Percentiles rank a stretch among this genome's conserved stretches.
phyloP scores from a whole-genome alignment of 2,329 filamentous ascomycete genomes.

The Hypoxylon sp. region DNA sequence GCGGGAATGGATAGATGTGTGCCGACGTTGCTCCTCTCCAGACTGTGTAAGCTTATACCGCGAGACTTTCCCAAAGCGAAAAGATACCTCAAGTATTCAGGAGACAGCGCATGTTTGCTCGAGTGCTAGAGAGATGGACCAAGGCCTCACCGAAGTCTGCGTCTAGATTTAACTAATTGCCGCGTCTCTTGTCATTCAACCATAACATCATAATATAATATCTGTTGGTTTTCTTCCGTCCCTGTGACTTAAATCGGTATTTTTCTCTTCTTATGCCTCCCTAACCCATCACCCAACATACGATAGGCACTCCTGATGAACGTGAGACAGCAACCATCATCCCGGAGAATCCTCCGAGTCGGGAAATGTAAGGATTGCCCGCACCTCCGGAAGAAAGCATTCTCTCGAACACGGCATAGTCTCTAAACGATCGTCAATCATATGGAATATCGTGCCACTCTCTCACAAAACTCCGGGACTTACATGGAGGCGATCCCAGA shows the following conservation, averaged over 20 bases:
- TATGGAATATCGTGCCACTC: background rate
- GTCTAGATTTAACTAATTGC: conserved; percentile 8
- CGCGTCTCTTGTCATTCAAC: background rate
- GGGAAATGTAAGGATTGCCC: background rate
- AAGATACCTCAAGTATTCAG: background rate
- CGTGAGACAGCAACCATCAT: conserved; percentile 7
- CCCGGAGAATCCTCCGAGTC: background rate
- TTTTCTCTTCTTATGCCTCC: conserved; percentile 4
- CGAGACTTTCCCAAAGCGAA: background rate
- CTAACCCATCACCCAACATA: background rate
- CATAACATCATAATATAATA: background rate
- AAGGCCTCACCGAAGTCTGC: background rate
- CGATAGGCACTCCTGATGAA: conserved; percentile 2
- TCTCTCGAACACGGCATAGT: background rate
- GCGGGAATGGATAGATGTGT: conserved; percentile 2
- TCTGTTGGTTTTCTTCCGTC: conserved; percentile 1
- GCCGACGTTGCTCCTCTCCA: background rate
- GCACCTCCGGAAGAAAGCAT: background rate
- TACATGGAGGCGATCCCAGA: conserved; percentile 4
- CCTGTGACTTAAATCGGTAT: conserved; percentile 1
- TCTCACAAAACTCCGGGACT: background rate
- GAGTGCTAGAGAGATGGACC: background rate
- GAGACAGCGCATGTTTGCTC: background rate
- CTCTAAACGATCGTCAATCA: background rate
- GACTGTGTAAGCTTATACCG: background rate